Evolutionary conservation across 352 stramenopile genomes (phyloP).

Genomic region (Globisporangium cederbergense): DNA sequence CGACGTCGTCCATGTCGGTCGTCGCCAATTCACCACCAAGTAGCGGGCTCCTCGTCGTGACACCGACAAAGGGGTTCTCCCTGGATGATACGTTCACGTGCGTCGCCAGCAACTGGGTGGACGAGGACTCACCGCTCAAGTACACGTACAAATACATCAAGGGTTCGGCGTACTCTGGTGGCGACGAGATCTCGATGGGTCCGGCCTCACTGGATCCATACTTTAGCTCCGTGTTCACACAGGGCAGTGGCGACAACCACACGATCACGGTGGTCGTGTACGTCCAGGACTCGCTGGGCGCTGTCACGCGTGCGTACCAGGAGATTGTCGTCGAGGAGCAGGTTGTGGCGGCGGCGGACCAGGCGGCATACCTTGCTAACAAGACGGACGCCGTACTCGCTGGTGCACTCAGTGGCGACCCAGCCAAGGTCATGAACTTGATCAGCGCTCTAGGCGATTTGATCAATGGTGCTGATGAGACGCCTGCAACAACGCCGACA

Average conservation of each 20-base stretch:
- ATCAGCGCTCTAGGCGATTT: slow-evolving; percentile 65
- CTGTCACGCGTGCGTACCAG: slow-evolving; percentile 38
- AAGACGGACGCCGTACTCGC: slow-evolving; percentile 51
- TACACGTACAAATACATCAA: slow-evolving; percentile 81
- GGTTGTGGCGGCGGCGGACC: slow-evolving; percentile 34
- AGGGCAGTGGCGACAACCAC: slow-evolving; percentile 53
- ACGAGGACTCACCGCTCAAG: slow-evolving; percentile 56
- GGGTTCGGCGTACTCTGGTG: slow-evolving; percentile 39
- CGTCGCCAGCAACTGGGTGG: slow-evolving; percentile 54
- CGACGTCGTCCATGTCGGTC: slow-evolving; percentile 41
- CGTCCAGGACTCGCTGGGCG: slow-evolving; percentile 50
- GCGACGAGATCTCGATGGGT: slow-evolving; percentile 46
- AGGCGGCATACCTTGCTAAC: slow-evolving; percentile 49
- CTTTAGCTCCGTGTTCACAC: slow-evolving; percentile 45
- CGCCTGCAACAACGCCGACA: slow-evolving; percentile 14
- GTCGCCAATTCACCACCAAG: slow-evolving; percentile 48
- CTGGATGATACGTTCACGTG: slow-evolving; percentile 55
- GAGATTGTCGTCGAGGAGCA: slow-evolving; percentile 52
- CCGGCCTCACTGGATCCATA: slow-evolving; percentile 48
- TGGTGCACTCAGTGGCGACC: slow-evolving; percentile 47
- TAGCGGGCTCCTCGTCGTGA: slow-evolving; percentile 41
- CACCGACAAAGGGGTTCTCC: slow-evolving; percentile 38
- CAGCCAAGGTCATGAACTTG: slow-evolving; percentile 52
- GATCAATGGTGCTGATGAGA: slow-evolving; percentile 49
- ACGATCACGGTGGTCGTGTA: slow-evolving; percentile 67